Base-by-base conservation (phyloP, 371 early-diverging fungal species). In the Rhizopus microsporus region DNA sequence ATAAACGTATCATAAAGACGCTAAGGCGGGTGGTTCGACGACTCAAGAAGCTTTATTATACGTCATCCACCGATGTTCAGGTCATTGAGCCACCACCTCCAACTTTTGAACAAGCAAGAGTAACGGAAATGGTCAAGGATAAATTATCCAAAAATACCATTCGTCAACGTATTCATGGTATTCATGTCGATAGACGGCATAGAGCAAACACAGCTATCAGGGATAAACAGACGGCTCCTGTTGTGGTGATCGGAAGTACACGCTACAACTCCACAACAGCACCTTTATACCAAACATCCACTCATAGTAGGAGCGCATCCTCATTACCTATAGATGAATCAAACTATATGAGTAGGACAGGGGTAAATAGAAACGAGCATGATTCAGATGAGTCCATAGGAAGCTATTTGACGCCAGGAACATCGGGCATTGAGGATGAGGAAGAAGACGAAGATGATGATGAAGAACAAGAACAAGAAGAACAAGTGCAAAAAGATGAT, bases 1-100 rank as follows among this genome's bases (percentile, higher is more conserved):
- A 83, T 59, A 76, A 81, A 47, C 71, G 83, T 4, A 86, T 84
- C 35, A 78, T 83, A 23, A 77, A 78, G 48, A 75, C 76, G 3
- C 51, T 86, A 13, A 80, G 75, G 48, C 68, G 75, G 3, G 71
- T 76, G 12, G 65, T 77, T 8, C 57, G 74, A 42, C 66, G 81
- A 1, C 55, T 80, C 7, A 80, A 80, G 59, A 76, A 74, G 48
- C 64, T 77, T 5, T 71, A 80, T 44, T 80, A 74, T 60, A 52
- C 53, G 0, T 63, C 65, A 10, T 66, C 73, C 1, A 62, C 63
- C 5, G 64, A 65, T 9, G 77, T 79, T 17, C 59, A 72, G 45
- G 75, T 79, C 9, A 72, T 79, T 37, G 63, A 63, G 3, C 77
- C 80, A 10, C 77, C 80, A 12, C 77, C 80, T 7, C 73, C 71